Evolutionary conservation across 768 basidiomycete genomes (phyloP).

Genomic region (Tricholomella constricta): DNA sequence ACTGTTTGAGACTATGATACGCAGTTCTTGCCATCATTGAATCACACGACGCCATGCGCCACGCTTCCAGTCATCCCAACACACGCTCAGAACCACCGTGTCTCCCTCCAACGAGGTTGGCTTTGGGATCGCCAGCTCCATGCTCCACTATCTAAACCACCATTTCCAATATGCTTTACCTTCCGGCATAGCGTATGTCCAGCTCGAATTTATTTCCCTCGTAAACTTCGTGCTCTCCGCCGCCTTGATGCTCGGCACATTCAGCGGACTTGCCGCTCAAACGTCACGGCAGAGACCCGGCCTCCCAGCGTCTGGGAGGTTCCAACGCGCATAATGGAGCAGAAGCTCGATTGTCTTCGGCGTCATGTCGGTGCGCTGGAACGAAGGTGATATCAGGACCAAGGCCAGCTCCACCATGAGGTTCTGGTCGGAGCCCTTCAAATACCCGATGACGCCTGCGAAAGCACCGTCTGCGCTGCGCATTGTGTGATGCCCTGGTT

Average conservation of each 20-base stretch:
- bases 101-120: constrained; percentile 41
- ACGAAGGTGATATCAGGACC: constrained; percentile 48
- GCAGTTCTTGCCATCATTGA: constrained; percentile 11
- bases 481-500: constrained; percentile 1
- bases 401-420: constrained; percentile 12
- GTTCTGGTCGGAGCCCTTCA: constrained; percentile 1
- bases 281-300: constrained; percentile 62
- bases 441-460: constrained; percentile 13
- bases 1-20: no score
- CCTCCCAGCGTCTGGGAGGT: constrained; percentile 38
- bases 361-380: constrained; percentile 65
- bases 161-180: constrained; percentile 43
- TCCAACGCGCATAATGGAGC: constrained; percentile 51
- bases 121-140: constrained; percentile 36
- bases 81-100: constrained; percentile 47
- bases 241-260: constrained; percentile 46
- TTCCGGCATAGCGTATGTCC: constrained; percentile 50
- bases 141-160: constrained; percentile 29
- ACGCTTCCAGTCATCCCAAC: constrained; percentile 46
- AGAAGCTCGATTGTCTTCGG: constrained; percentile 53
- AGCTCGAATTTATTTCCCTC: constrained; percentile 52
- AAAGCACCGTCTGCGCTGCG: constrained; percentile 9
- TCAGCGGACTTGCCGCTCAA: constrained; percentile 56
- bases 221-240: constrained; percentile 64
- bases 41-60: constrained; percentile 12